Evolutionary conservation across 1,284 basidiomycete genomes (phyloP), one percentile per base, ranked within the genome.

Genomic region (Golubevia sp.): DNA sequence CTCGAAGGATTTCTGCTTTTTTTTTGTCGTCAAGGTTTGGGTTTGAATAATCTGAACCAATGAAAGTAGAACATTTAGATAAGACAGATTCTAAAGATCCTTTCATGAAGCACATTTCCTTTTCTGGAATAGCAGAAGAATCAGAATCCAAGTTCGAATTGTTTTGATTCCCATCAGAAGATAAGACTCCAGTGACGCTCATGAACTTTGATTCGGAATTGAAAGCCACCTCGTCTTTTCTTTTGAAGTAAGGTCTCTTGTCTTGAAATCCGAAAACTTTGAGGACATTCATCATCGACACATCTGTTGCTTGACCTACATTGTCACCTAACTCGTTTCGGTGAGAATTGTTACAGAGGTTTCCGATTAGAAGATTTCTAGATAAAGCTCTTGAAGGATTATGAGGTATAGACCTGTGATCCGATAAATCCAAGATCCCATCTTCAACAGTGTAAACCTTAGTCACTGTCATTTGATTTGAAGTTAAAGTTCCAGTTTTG

Each of bases 401-500:
- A 20, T 67, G 78, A 66, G 67, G 68, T 23, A 66, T 50, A 0
- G 69, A 63, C n/a, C 68, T 58, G 81, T 73, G 63, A 77, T 63
- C 49, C 79, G 3, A 89, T n/a, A 96, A 85, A 56, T 88, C 87
- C 24, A 92, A 78, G 1, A 88, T 86, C 6, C 77, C 84, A 78
- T 96, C 93, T 73, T 97, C 94, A 2, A 96, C 91, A 0, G 91
- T 88, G 84, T 94, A 98, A 13, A 91, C 86, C 73, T 94, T 91
- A 0, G 91, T 92, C 11, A 98, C 93, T 0, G 94, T 96, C 87
- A 97, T 94, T 75, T 97, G 92, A 84, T 97, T 97, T 82, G 91
- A 93, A 0, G 96, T 99, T 58, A 98, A 85, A 0, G 95, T 99
- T 88, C 93, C 94, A 49, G 96, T 98, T 86, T 99, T 99, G 85